A percentile compares a stretch with the other conserved stretches of the same genome.
Evolutionary conservation across 208 protist genomes (phyloP).

Genomic region (Trypanosoma lewisi): DNA sequence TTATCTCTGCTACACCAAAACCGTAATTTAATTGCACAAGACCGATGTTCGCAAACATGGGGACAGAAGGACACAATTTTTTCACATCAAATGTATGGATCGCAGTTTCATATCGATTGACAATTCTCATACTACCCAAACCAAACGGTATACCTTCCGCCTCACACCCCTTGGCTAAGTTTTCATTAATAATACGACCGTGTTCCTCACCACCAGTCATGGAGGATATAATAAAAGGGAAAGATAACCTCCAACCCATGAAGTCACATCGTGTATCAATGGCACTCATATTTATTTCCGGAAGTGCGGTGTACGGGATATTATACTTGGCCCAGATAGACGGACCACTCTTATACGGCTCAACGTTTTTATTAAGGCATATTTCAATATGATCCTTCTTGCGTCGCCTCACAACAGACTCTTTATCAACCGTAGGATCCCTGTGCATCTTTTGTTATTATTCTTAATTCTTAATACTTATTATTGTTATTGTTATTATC

Average conservation of each 20-base stretch:
- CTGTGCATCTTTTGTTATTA: background rate
- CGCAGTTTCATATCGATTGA: slow-evolving; percentile 83
- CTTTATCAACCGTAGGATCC: slow-evolving; percentile 34
- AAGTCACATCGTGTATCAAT: slow-evolving; percentile 81
- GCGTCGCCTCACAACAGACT: slow-evolving; percentile 64
- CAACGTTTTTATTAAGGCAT: slow-evolving; percentile 79
- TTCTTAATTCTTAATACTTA: background rate
- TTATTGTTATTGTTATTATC: background rate
- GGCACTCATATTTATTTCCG: slow-evolving; percentile 73
- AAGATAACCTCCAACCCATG: slow-evolving; percentile 69
- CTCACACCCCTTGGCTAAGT: slow-evolving; percentile 88
- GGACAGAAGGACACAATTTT: slow-evolving; percentile 80
- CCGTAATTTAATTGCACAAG: slow-evolving; percentile 93
- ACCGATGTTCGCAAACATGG: slow-evolving; percentile 91
- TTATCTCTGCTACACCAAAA: slow-evolving; percentile 83
- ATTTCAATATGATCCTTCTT: slow-evolving; percentile 93
- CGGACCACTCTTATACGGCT: slow-evolving; percentile 59
- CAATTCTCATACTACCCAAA: slow-evolving; percentile 88
- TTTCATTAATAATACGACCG: slow-evolving; percentile 90
- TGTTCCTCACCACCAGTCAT: slow-evolving; percentile 91
- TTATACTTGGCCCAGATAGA: slow-evolving; percentile 83
- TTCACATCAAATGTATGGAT: slow-evolving; percentile 89
- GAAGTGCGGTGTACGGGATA: slow-evolving; percentile 85
- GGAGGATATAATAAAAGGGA: slow-evolving; percentile 87
- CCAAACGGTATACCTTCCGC: slow-evolving; percentile 86